These are phyloP conservation scores for Tremella mesenterica DNA, from an alignment of 768 basidiomycete species.

Conservation along the genomic window DNA sequence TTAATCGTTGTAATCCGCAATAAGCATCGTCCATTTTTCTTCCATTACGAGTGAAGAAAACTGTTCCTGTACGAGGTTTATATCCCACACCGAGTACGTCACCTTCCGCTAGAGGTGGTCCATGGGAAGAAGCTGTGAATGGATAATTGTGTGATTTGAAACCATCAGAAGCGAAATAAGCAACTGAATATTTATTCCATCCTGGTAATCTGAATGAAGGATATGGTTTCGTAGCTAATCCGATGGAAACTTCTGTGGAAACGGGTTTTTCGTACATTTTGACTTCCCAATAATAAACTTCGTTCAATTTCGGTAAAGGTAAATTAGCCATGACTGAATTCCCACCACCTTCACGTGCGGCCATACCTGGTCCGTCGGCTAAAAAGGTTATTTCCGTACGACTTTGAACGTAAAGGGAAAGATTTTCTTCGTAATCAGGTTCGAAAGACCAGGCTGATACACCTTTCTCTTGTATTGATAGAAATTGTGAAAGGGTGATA, in stretches of 20 bases:
- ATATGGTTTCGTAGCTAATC: slow-evolving; percentile 93
- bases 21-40: slow-evolving; percentile 95
- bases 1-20: slow-evolving; percentile 76
- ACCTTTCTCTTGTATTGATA: slow-evolving; percentile 98
- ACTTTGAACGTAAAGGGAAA: slow-evolving; percentile 83
- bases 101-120: slow-evolving; percentile 76
- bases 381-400: slow-evolving; percentile 98
- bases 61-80: slow-evolving; percentile 87
- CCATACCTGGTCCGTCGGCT: slow-evolving; percentile 47
- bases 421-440: slow-evolving; percentile 91
- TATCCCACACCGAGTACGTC: slow-evolving; percentile 95
- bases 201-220: slow-evolving; percentile 90
- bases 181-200: slow-evolving; percentile 73
- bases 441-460: slow-evolving; percentile 99
- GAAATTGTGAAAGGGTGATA: slow-evolving; percentile 95
- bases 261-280: slow-evolving; percentile 97
- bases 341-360: slow-evolving; percentile 81
- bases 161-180: slow-evolving; percentile 81
- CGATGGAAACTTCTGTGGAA: slow-evolving; percentile 78
- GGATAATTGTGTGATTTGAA: slow-evolving; percentile 97
- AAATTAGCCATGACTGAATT: slow-evolving; percentile 95
- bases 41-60: slow-evolving; percentile 99
- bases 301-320: slow-evolving; percentile 92
- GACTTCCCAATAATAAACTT: slow-evolving; percentile 98
- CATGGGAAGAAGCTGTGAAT: slow-evolving; percentile 76